phyloP scores from a whole-genome alignment of 2,329 filamentous ascomycete genomes.

The Colletotrichum cereale region DNA sequence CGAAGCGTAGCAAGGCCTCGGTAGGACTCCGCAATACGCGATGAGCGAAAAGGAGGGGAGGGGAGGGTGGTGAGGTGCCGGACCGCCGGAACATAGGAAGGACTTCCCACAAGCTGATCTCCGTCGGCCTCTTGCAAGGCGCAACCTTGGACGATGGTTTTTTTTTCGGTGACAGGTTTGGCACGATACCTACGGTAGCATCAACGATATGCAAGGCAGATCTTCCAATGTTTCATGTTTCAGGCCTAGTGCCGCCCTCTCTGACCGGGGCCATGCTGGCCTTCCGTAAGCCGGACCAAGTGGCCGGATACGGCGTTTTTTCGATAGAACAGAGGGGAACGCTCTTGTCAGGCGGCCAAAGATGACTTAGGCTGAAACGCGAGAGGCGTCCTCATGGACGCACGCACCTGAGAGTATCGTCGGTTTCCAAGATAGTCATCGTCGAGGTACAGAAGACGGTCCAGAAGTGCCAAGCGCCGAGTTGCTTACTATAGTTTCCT shows the following conservation, averaged over 20 bases:
- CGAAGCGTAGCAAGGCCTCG: not conserved
- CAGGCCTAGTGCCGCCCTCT: conserved; percentile 36
- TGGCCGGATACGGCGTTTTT: conserved; percentile 31
- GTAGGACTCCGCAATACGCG: not conserved
- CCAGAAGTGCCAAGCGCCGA: conserved; percentile 3
- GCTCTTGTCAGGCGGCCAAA: conserved; percentile 17
- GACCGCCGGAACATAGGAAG: conserved; percentile 16
- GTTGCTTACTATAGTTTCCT: conserved; percentile 1
- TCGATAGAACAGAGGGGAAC: not conserved
- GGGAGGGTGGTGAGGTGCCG: conserved; percentile 25
- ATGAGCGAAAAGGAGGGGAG: conserved; percentile 2
- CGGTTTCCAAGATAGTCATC: conserved; percentile 22
- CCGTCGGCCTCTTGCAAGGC: conserved; percentile 28
- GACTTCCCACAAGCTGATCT: conserved; percentile 35
- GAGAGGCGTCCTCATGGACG: not conserved
- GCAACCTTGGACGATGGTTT: conserved; percentile 17
- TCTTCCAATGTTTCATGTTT: conserved; percentile 39
- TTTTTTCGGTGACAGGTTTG: not conserved
- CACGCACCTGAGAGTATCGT: conserved; percentile 23
- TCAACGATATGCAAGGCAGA: conserved; percentile 35
- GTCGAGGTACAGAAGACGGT: not conserved
- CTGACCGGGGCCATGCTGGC: conserved; percentile 36
- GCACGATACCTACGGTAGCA: conserved; percentile 9
- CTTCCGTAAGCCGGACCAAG: conserved; percentile 29
- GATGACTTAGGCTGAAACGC: conserved; percentile 30